phyloP scores from a whole-genome alignment of 805 yeast genomes.

The Debaryomyces prosopidis region DNA sequence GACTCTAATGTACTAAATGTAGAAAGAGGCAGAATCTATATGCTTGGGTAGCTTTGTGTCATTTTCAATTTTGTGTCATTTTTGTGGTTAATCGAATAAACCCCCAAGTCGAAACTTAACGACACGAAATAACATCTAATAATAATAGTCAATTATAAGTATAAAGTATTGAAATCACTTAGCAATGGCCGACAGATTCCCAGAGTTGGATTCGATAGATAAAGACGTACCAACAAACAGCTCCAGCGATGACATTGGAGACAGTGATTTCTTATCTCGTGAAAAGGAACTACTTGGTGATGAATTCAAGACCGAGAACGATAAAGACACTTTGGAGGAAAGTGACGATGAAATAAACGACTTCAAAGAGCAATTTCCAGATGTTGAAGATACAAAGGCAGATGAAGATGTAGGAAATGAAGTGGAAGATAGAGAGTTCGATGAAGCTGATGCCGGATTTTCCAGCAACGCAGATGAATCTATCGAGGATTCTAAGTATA shows the following conservation, averaged over 20 bases:
- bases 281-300: constrained; percentile 70
- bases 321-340: constrained; percentile 45
- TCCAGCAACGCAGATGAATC: constrained; percentile 17
- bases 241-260: constrained; percentile 34
- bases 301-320: constrained; percentile 68
- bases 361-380: constrained; percentile 67
- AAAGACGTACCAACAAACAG: constrained; percentile 27
- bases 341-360: constrained; percentile 51
- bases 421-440: constrained; percentile 19
- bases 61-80: background rate
- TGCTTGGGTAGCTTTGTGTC: too few species aligned
- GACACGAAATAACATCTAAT: background rate
- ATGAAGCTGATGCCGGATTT: constrained; percentile 36
- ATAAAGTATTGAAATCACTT: constrained; percentile 1
- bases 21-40: too few species aligned
- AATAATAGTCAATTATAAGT: background rate
- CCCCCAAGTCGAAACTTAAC: background rate
- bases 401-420: constrained; percentile 15
- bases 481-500: constrained; percentile 51
- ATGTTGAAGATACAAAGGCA: constrained; percentile 38
- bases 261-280: constrained; percentile 63
- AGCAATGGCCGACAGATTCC: constrained; percentile 73
- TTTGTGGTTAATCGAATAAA: background rate
- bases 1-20: background rate
- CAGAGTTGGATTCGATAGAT: constrained; percentile 56